These are phyloP conservation scores for Suillus paluster DNA, from an alignment of 768 basidiomycete species.

Conservation along the genomic window DNA sequence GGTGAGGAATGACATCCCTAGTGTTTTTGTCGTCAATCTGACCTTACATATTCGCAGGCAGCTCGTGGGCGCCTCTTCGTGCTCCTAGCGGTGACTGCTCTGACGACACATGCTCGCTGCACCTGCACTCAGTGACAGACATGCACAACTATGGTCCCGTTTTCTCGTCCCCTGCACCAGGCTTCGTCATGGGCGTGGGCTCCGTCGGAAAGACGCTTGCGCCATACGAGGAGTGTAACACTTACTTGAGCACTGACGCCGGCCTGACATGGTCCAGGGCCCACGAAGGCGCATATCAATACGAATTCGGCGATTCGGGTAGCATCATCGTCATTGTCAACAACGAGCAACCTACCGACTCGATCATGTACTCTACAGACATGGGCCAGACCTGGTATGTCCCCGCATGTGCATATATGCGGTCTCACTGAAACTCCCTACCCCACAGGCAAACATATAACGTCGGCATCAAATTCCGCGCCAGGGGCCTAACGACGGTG, in stretches of 20 bases:
- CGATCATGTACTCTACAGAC: constrained; percentile 79
- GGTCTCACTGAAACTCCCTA: not conserved
- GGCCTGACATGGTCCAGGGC: constrained; percentile 88
- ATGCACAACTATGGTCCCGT: constrained; percentile 94
- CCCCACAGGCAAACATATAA: constrained; percentile 66
- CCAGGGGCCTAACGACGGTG: constrained; percentile 81
- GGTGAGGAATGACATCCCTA: constrained; percentile 39
- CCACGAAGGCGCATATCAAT: constrained; percentile 78
- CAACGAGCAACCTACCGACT: constrained; percentile 78
- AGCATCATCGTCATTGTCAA: constrained; percentile 82
- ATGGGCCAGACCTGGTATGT: constrained; percentile 83
- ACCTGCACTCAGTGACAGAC: constrained; percentile 90
- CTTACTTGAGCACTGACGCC: constrained; percentile 90
- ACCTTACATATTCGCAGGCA: constrained; percentile 41
- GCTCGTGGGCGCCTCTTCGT: constrained; percentile 78
- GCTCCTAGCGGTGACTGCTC: constrained; percentile 62
- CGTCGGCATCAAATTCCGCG: constrained; percentile 71
- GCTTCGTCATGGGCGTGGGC: constrained; percentile 96
- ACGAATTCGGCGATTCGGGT: constrained; percentile 93
- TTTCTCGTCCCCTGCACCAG: constrained; percentile 94
- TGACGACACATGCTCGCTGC: constrained; percentile 72
- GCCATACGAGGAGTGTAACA: constrained; percentile 87
- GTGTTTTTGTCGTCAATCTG: constrained; percentile 5
- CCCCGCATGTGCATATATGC: not conserved
- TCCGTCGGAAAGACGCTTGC: constrained; percentile 71